These are phyloP conservation scores for Trypanosoma congolense DNA, from an alignment of 208 protist genomes.

Conservation along the genomic window DNA sequence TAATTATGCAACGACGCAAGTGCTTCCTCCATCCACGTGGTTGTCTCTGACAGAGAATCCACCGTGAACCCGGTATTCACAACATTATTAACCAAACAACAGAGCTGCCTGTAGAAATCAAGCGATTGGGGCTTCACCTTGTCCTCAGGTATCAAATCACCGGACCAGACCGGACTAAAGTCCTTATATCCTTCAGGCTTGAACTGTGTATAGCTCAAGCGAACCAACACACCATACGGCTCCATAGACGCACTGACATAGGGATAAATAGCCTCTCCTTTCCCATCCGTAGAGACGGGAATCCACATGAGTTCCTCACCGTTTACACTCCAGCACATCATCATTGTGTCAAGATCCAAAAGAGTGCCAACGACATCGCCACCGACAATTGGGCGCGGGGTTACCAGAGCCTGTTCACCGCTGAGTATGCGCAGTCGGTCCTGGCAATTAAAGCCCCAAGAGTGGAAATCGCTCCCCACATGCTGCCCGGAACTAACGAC, in stretches of 20 bases:
- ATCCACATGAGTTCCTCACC: constrained; percentile 76
- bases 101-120: constrained; percentile 76
- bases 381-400: constrained; percentile 31
- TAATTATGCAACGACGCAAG: constrained; percentile 20
- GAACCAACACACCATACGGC: constrained; percentile 52
- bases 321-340: constrained; percentile 87
- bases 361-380: constrained; percentile 82
- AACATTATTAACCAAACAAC: constrained; percentile 27
- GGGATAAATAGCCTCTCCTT: constrained; percentile 80
- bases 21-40: constrained; percentile 15
- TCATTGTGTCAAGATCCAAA: constrained; percentile 76
- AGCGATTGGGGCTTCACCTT: constrained; percentile 39
- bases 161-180: constrained; percentile 41
- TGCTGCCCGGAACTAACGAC: constrained; percentile 67
- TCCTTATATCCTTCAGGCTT: constrained; percentile 67
- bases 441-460: constrained; percentile 87
- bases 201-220: constrained; percentile 76
- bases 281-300: constrained; percentile 58
- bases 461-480: constrained; percentile 83
- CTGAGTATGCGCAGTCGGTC: constrained; percentile 67
- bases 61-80: constrained; percentile 30
- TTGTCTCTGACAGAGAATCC: constrained; percentile 29
- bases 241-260: constrained; percentile 80
- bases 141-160: constrained; percentile 23
- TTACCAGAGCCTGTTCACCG: constrained; percentile 54